A percentile compares a stretch with the other conserved stretches of the same genome.
Evolutionary conservation across 768 basidiomycete species (phyloP).

Genomic region (Phaeotremella fagi): DNA sequence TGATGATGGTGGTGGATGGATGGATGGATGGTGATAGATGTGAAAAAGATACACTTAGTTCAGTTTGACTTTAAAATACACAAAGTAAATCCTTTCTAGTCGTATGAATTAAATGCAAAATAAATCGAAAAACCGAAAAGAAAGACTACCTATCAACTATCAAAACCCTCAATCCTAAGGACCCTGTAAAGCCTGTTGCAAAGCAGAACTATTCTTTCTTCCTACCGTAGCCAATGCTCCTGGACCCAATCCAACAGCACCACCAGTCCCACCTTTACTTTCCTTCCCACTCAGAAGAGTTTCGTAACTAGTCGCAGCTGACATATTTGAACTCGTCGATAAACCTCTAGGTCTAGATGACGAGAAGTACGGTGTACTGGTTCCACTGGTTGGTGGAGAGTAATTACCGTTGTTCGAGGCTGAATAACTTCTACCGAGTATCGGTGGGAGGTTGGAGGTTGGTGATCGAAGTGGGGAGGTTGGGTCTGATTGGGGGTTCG

Average conservation of each 20-base stretch:
- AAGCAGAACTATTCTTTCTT: constrained; percentile 4
- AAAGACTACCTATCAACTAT: too few relatives aligned
- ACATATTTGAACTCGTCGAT: constrained; percentile 10
- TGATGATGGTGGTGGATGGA: too few relatives aligned
- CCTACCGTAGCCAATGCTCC: constrained; percentile 1
- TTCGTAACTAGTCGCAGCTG: constrained; percentile 4
- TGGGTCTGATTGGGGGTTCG: neutral
- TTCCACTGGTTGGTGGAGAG: constrained; percentile 13
- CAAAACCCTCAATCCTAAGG: neutral
- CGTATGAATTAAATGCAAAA: too few relatives aligned
- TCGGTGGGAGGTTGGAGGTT: constrained; percentile 1
- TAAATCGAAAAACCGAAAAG: too few relatives aligned
- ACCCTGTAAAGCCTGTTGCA: constrained; percentile 7
- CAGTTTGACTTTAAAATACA: too few relatives aligned
- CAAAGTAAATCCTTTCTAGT: too few relatives aligned
- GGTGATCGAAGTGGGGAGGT: neutral
- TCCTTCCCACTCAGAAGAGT: constrained; percentile 2
- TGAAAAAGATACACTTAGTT: too few relatives aligned
- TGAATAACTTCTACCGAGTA: neutral
- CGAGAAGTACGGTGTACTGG: constrained; percentile 19
- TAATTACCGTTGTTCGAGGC: constrained; percentile 10
- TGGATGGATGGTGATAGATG: too few relatives aligned
- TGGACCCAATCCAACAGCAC: too few relatives aligned
- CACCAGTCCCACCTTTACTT: constrained; percentile 11
- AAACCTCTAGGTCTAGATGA: constrained; percentile 9